These are phyloP conservation scores for Mucor sp. DNA, from an alignment of 371 early-diverging fungal genomes.

Conservation along the genomic window DNA sequence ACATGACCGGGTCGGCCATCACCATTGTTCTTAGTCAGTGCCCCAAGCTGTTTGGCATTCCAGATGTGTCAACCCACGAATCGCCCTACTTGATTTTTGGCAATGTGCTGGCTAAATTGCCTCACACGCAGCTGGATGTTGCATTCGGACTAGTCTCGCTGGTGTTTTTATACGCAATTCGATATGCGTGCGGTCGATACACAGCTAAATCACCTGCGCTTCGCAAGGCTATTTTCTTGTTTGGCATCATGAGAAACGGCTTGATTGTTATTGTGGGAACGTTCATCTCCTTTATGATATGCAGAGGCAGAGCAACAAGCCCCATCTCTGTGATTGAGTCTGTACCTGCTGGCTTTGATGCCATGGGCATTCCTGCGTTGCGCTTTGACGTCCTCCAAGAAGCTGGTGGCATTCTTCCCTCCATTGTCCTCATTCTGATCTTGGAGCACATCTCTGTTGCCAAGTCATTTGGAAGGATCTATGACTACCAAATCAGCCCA, in stretches of 20 bases:
- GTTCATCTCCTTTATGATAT: conserved; percentile 38
- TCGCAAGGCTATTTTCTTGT: conserved; percentile 38
- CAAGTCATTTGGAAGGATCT: conserved; percentile 71
- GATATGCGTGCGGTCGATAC: conserved; percentile 34
- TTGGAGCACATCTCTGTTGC: conserved; percentile 84
- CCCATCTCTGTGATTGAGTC: conserved; percentile 58
- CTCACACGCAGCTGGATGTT: conserved; percentile 44
- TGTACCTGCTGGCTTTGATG: conserved; percentile 72
- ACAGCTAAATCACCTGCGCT: conserved; percentile 25
- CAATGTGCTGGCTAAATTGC: conserved; percentile 44
- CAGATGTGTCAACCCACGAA: conserved; percentile 56
- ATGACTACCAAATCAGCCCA: conserved; percentile 51
- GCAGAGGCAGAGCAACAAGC: conserved; percentile 17
- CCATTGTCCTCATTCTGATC: conserved; percentile 69
- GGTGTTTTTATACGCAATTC: conserved; percentile 39
- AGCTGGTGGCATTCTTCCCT: conserved; percentile 54
- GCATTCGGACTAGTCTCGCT: conserved; percentile 52
- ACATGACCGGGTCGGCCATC: conserved; percentile 74
- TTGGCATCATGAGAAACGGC: conserved; percentile 51
- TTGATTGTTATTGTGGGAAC: conserved; percentile 48
- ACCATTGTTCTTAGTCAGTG: conserved; percentile 75
- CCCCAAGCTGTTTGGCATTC: conserved; percentile 75
- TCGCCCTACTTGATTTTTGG: conserved; percentile 53
- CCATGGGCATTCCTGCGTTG: conserved; percentile 51
- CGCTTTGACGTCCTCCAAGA: conserved; percentile 38